Conservation (phyloP, 2,329 filamentous ascomycete genomes). For the Chaetomium sp. region DNA sequence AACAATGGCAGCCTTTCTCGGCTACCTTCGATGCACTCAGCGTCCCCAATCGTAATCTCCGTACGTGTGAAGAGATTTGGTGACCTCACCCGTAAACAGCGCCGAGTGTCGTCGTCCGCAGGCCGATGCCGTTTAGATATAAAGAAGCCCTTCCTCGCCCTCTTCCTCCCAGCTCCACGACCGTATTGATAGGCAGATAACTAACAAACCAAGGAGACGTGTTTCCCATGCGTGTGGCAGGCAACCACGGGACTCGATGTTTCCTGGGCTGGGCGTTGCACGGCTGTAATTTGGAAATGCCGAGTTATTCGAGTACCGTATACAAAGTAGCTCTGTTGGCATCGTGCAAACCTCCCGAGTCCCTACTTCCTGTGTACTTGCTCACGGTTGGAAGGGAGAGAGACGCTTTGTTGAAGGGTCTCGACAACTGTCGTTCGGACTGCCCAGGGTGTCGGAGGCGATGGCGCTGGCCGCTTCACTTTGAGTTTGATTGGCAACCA, state of each 20-base stretch:
- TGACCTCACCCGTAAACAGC: not conserved
- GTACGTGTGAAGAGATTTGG: not conserved
- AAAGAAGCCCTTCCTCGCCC: not conserved
- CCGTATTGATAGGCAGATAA: not conserved
- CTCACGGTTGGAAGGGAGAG: not conserved
- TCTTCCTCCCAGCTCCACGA: not conserved
- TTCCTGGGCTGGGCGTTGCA: not conserved
- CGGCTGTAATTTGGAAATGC: not conserved
- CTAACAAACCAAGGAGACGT: not conserved
- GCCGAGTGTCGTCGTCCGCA: not conserved
- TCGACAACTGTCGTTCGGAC: not conserved
- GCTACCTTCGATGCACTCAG: not conserved
- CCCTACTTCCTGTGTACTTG: not conserved
- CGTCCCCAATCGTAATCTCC: not conserved
- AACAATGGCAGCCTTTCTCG: not conserved
- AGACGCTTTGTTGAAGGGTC: not conserved
- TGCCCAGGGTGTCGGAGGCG: not conserved
- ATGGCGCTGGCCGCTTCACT: not conserved
- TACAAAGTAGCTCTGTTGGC: not conserved
- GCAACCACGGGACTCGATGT: not conserved
- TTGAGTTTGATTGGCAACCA: conserved; percentile 5
- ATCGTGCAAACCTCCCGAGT: not conserved
- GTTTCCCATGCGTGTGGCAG: not conserved
- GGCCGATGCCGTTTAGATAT: not conserved
- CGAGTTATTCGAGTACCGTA: not conserved